Conservation (phyloP, 192 early-diverging fungal species). For the Gamsiella multidivaricata region DNA sequence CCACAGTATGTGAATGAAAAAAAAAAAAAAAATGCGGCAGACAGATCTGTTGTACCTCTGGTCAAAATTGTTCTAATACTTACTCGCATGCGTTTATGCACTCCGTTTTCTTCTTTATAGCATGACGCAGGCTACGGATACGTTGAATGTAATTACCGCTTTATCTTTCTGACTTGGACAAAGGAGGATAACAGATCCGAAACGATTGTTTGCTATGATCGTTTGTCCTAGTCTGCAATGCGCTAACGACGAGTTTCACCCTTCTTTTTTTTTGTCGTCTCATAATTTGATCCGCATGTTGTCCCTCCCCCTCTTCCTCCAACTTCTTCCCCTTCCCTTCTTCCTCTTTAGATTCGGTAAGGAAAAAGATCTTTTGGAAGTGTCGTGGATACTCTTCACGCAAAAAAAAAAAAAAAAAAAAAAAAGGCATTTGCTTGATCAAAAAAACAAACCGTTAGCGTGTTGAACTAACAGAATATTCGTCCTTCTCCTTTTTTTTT, state of each 20-base stretch:
- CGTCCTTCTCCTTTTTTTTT: no score
- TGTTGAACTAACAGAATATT: no score
- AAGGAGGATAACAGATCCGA: no score
- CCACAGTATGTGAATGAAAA: conserved; percentile 73
- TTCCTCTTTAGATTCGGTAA: conserved; percentile 31
- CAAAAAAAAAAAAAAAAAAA: no score
- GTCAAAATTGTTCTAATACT: background rate
- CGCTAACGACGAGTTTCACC: background rate
- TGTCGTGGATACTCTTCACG: no score
- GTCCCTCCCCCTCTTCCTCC: background rate
- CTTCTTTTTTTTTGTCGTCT: background rate
- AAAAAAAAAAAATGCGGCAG: no score
- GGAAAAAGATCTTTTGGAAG: background rate
- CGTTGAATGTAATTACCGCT: conserved; percentile 77
- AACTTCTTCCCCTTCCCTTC: background rate
- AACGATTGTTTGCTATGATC: no score
- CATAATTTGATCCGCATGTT: background rate
- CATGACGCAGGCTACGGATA: conserved; percentile 93
- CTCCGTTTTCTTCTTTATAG: conserved; percentile 33
- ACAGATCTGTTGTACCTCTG: no score
- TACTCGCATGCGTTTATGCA: background rate
- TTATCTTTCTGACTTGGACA: no score
- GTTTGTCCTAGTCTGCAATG: background rate
- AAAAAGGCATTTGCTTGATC: no score
- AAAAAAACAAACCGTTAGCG: no score